Conservation (phyloP, 805 yeast genomes). For the Metschnikowia bowlesiae region DNA sequence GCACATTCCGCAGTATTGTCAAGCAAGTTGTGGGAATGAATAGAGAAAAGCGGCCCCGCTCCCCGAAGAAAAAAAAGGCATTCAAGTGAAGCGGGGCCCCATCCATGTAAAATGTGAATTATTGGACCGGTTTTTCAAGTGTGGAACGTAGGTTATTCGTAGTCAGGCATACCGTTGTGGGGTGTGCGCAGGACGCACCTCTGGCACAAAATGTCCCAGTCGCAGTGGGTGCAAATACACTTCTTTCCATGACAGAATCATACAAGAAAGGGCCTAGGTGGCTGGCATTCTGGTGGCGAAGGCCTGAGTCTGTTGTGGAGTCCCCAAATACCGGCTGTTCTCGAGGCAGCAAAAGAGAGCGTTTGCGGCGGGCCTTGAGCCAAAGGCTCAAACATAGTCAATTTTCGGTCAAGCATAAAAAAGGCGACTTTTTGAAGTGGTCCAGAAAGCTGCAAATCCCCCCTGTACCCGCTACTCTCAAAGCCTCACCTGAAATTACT, state of each 20-base stretch:
- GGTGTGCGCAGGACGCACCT: background rate
- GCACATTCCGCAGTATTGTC: slow-evolving; percentile 9
- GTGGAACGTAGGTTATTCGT: background rate
- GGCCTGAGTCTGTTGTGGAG: background rate
- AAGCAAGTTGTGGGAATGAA: slow-evolving; percentile 8
- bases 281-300: background rate
- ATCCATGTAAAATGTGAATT: background rate
- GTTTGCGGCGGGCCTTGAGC: background rate
- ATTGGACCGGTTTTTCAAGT: background rate
- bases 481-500: background rate
- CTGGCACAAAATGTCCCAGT: background rate
- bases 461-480: background rate
- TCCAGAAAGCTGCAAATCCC: background rate
- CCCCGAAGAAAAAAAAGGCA: background rate
- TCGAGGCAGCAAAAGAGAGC: slow-evolving; percentile 1
- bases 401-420: background rate
- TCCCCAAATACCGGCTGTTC: background rate
- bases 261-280: background rate
- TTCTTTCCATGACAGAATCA: background rate
- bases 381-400: background rate
- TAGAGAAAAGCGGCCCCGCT: slow-evolving; percentile 3
- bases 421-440: background rate
- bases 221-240: slow-evolving; percentile 3
- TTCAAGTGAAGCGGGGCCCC: background rate
- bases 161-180: background rate